Evolutionary conservation across 1,139 yeast species (phyloP).

Genomic region (Yamadazyma taylorii): DNA sequence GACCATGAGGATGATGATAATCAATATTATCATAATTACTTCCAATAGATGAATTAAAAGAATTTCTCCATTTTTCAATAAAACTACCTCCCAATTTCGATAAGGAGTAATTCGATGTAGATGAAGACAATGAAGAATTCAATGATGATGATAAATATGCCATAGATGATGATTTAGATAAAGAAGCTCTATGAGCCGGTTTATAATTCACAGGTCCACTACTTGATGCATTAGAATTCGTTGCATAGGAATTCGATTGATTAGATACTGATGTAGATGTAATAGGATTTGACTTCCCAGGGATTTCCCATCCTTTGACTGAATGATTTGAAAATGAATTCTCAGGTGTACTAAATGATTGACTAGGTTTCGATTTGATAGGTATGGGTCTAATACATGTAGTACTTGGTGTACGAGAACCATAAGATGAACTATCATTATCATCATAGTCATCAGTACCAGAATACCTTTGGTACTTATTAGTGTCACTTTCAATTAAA

Average conservation of each 20-base stretch:
- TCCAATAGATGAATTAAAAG: slow-evolving; percentile 22
- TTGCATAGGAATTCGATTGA: slow-evolving; percentile 10
- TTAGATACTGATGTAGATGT: slow-evolving; percentile 22
- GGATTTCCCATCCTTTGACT: slow-evolving; percentile 46
- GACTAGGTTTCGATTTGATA: slow-evolving; percentile 20
- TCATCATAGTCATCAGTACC: slow-evolving; percentile 13
- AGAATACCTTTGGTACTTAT: slow-evolving; percentile 12
- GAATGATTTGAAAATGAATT: slow-evolving; percentile 29
- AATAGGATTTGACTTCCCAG: slow-evolving; percentile 32
- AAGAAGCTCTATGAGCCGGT: slow-evolving; percentile 16
- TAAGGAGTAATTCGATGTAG: slow-evolving; percentile 40
- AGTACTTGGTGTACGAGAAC: slow-evolving; percentile 8
- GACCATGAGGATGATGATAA: slow-evolving; percentile 15
- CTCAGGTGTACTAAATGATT: slow-evolving; percentile 28
- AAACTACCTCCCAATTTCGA: slow-evolving; percentile 47
- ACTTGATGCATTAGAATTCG: slow-evolving; percentile 11
- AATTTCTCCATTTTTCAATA: slow-evolving; percentile 47
- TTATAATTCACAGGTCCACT: slow-evolving; percentile 18
- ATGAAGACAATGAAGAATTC: slow-evolving; percentile 36
- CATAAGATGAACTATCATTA: slow-evolving; percentile 9
- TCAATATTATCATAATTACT: slow-evolving; percentile 15
- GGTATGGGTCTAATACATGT: slow-evolving; percentile 28
- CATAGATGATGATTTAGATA: slow-evolving; percentile 41
- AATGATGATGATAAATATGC: slow-evolving; percentile 46
- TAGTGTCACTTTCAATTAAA: neutral